Percentiles rank a stretch among this genome's conserved stretches.
These are phyloP conservation scores for Penicillium sp. DNA, from an alignment of 2,329 filamentous ascomycete genomes.

Conservation along the genomic window DNA sequence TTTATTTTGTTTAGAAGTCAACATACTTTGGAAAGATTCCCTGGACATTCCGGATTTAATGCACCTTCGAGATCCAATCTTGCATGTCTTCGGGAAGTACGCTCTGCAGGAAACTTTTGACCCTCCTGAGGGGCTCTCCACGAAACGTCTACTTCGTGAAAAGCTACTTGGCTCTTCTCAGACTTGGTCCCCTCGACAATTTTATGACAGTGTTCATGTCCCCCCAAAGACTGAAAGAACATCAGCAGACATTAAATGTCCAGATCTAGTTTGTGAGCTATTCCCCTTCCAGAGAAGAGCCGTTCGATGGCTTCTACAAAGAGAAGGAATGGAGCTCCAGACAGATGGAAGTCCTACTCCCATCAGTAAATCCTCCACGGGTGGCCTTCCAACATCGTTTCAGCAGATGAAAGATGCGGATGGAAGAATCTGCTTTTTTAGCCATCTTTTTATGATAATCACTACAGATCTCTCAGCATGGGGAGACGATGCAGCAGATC, in stretches of 20 bases:
- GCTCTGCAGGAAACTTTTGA: constrained; percentile 24
- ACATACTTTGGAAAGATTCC: constrained; percentile 39
- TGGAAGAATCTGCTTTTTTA: constrained; percentile 41
- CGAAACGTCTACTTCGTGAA: constrained; percentile 9
- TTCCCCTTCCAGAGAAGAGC: constrained; percentile 52
- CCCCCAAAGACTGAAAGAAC: constrained; percentile 35
- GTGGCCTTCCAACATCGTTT: constrained; percentile 41
- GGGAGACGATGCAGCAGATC: constrained; percentile 30
- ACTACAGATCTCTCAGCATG: constrained; percentile 38
- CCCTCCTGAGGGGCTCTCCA: neutral
- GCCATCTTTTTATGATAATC: constrained; percentile 43
- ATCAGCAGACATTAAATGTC: constrained; percentile 37
- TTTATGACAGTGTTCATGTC: constrained; percentile 51
- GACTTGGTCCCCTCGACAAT: constrained; percentile 41
- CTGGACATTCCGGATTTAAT: constrained; percentile 25
- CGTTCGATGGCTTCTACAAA: constrained; percentile 47
- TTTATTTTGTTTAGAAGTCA: constrained; percentile 30
- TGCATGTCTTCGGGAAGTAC: constrained; percentile 31
- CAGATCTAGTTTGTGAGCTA: constrained; percentile 39
- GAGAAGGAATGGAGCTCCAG: constrained; percentile 42
- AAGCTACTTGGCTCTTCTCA: constrained; percentile 8
- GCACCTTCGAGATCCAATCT: constrained; percentile 15
- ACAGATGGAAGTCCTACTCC: constrained; percentile 32
- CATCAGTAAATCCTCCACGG: constrained; percentile 1
- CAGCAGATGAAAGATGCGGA: constrained; percentile 36